These are phyloP conservation scores for Talaromyces piceae DNA, from an alignment of 2,329 filamentous ascomycete genomes.

Conservation along the genomic window DNA sequence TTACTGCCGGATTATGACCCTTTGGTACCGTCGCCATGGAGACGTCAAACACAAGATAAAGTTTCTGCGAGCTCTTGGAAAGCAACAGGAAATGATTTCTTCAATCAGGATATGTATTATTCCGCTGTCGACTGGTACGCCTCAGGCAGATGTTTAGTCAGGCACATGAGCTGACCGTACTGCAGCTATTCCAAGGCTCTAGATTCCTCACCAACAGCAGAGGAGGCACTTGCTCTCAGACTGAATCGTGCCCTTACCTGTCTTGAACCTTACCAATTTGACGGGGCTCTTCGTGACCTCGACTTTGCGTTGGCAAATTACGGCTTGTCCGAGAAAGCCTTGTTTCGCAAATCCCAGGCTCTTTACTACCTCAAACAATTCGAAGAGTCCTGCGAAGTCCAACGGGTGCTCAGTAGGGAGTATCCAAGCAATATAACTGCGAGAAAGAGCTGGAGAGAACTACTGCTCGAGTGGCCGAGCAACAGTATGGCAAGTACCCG, in stretches of 20 bases:
- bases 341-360: constrained; percentile 40
- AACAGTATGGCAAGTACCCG: background rate
- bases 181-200: constrained; percentile 35
- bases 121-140: constrained; percentile 22
- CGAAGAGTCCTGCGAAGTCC: constrained; percentile 27
- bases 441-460: constrained; percentile 1
- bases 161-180: constrained; percentile 5
- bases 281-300: constrained; percentile 28
- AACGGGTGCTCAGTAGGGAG: constrained; percentile 23
- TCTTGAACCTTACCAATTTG: constrained; percentile 24
- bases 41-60: constrained; percentile 3
- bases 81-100: constrained; percentile 28
- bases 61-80: constrained; percentile 10
- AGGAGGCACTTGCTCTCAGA: constrained; percentile 27
- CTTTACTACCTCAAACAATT: constrained; percentile 40
- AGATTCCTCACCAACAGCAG: constrained; percentile 22
- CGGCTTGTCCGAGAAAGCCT: constrained; percentile 34
- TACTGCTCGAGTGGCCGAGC: background rate
- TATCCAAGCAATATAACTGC: constrained; percentile 31
- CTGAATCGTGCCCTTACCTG: constrained; percentile 32
- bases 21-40: constrained; percentile 37
- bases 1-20: constrained; percentile 30
- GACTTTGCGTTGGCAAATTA: constrained; percentile 10
- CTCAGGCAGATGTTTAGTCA: background rate
- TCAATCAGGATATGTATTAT: constrained; percentile 11